Conservation (phyloP, 2,329 filamentous ascomycete species). For the Helminthosporium solani region DNA sequence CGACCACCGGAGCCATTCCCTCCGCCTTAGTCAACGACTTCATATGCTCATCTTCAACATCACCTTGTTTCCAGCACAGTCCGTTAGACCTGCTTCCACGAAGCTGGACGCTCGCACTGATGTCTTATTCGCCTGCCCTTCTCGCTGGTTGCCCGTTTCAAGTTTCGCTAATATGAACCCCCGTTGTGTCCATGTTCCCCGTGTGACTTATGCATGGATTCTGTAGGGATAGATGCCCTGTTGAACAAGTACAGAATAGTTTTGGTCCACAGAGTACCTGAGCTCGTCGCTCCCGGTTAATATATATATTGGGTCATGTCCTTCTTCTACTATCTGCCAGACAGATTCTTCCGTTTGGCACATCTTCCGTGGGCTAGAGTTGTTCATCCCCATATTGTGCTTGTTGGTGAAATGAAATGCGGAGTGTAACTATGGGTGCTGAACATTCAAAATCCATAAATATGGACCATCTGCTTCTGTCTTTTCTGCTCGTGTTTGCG, state of each 20-base stretch:
- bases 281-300: slow-evolving; percentile 1
- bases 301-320: slow-evolving; percentile 8
- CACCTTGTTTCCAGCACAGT: slow-evolving; percentile 6
- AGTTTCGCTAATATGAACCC: slow-evolving; percentile 10
- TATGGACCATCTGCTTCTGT: slow-evolving; percentile 4
- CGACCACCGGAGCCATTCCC: slow-evolving; percentile 9
- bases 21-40: slow-evolving; percentile 11
- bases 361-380: background rate
- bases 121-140: slow-evolving; percentile 9
- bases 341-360: slow-evolving; percentile 7
- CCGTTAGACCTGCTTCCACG: slow-evolving; percentile 7
- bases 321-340: slow-evolving; percentile 10
- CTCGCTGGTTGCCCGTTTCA: slow-evolving; percentile 12
- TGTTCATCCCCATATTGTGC: background rate
- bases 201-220: slow-evolving; percentile 1
- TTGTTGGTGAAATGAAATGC: background rate
- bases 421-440: slow-evolving; percentile 6
- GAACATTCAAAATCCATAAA: slow-evolving; percentile 1
- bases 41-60: background rate
- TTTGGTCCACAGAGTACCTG: background rate
- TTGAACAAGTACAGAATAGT: background rate
- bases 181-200: too few species aligned
- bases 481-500: slow-evolving; percentile 10
- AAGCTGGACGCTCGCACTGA: background rate
- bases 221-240: background rate